Percentiles rank a stretch among this genome's conserved stretches.
Conservation (phyloP, 2,329 filamentous ascomycete genomes). For the Moelleriella libera region DNA sequence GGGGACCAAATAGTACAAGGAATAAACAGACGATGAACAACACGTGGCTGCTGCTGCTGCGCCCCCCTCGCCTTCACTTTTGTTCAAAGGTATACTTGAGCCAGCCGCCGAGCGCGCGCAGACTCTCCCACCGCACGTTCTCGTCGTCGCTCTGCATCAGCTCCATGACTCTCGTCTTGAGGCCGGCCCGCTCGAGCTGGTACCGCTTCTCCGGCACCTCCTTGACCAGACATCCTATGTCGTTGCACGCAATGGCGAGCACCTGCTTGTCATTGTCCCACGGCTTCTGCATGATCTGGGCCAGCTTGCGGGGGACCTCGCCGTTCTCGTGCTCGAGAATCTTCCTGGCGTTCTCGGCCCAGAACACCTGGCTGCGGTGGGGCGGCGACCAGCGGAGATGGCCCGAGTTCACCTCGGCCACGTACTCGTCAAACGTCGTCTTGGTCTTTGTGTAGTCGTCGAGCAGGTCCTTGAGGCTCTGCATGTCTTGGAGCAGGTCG, state of each 20-base stretch:
- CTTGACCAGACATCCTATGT: constrained; percentile 77
- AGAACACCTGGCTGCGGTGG: constrained; percentile 75
- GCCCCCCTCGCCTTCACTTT: constrained; percentile 7
- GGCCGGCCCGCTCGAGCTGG: constrained; percentile 66
- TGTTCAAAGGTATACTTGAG: constrained; percentile 49
- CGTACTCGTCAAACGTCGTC: constrained; percentile 77
- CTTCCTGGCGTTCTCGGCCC: constrained; percentile 78
- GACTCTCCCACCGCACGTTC: constrained; percentile 81
- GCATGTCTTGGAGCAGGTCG: constrained; percentile 49
- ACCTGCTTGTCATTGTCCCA: constrained; percentile 79
- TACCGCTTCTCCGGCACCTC: constrained; percentile 74
- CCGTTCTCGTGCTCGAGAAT: constrained; percentile 77
- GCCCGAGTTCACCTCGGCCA: constrained; percentile 71
- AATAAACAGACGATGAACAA: too few species aligned
- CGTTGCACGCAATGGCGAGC: constrained; percentile 83
- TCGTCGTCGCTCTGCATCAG: constrained; percentile 85
- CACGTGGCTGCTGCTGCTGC: background rate
- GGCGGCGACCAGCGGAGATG: constrained; percentile 89
- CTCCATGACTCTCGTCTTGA: constrained; percentile 85
- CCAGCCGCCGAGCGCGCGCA: constrained; percentile 63
- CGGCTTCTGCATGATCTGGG: constrained; percentile 63
- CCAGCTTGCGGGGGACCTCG: constrained; percentile 63
- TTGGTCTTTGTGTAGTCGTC: constrained; percentile 57
- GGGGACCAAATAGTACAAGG: too few species aligned
- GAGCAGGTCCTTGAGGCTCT: constrained; percentile 45